Percentiles rank a stretch among this genome's conserved stretches.
Conservation (phyloP, 768 basidiomycete species). For the Phylloporus arenicola region DNA sequence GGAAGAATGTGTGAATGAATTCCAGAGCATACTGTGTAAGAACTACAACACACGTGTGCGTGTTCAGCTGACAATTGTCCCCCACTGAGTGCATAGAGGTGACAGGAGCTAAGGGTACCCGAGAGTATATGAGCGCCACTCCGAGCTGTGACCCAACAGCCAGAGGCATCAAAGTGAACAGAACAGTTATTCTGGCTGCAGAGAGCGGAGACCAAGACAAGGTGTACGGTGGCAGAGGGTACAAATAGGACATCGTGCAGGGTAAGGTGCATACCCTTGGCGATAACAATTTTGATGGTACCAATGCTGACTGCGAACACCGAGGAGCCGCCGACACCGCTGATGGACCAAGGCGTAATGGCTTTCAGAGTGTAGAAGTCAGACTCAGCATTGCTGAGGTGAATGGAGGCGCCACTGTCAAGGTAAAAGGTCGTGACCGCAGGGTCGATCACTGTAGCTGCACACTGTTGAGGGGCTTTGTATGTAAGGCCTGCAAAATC, state of each 20-base stretch:
- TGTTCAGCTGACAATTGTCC: too few species aligned
- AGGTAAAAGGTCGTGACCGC: slow-evolving; percentile 1
- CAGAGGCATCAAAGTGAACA: slow-evolving; percentile 16
- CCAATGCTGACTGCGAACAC: slow-evolving; percentile 17
- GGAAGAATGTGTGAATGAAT: too few species aligned
- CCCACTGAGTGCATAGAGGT: not conserved
- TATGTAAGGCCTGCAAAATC: not conserved
- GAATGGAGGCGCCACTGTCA: slow-evolving; percentile 7
- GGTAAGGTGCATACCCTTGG: slow-evolving; percentile 5
- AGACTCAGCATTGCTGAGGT: slow-evolving; percentile 9
- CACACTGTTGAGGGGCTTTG: not conserved
- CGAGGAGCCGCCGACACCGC: slow-evolving; percentile 12
- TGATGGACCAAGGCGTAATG: slow-evolving; percentile 6
- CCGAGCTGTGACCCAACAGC: slow-evolving; percentile 1
- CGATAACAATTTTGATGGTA: slow-evolving; percentile 1
- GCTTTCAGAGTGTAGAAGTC: slow-evolving; percentile 13
- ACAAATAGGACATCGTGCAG: slow-evolving; percentile 18
- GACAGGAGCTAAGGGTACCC: not conserved
- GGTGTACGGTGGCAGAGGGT: slow-evolving; percentile 19
- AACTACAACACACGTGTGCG: too few species aligned
- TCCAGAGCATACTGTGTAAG: too few species aligned
- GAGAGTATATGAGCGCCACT: not conserved
- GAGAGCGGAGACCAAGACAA: slow-evolving; percentile 18
- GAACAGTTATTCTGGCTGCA: not conserved
- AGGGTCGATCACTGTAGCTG: not conserved